phyloP scores from a whole-genome alignment of 2,329 filamentous ascomycete species.

The Aspergillus sp. region DNA sequence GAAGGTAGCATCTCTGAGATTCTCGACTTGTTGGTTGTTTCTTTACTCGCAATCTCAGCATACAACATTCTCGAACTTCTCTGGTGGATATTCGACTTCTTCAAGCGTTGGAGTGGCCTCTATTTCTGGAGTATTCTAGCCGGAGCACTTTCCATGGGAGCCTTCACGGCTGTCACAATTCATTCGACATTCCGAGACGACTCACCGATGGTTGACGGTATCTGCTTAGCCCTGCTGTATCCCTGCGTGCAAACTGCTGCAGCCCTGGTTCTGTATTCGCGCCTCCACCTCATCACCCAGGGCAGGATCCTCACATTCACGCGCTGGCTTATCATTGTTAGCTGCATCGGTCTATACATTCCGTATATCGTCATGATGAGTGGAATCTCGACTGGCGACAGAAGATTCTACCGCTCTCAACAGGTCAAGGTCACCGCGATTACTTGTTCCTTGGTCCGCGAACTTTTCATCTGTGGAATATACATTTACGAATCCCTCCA shows the following conservation, averaged over 20 bases:
- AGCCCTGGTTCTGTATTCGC: constrained; percentile 45
- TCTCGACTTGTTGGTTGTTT: neutral
- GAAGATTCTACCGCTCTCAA: neutral
- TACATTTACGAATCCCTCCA: constrained; percentile 53
- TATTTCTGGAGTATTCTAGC: constrained; percentile 50
- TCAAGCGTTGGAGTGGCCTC: constrained; percentile 41
- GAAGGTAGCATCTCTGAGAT: neutral
- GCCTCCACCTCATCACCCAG: constrained; percentile 44
- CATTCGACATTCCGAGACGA: neutral
- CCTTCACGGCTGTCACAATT: constrained; percentile 31
- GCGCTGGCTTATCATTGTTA: constrained; percentile 43
- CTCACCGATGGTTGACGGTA: neutral
- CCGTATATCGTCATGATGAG: constrained; percentile 30
- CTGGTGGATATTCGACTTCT: constrained; percentile 44
- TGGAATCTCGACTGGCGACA: neutral
- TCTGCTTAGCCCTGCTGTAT: constrained; percentile 31
- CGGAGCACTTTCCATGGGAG: constrained; percentile 37
- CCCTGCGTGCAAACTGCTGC: constrained; percentile 42
- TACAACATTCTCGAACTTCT: constrained; percentile 48
- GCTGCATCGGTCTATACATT: constrained; percentile 34
- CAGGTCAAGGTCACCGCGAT: constrained; percentile 49
- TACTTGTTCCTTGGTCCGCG: constrained; percentile 52
- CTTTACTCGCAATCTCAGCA: constrained; percentile 10
- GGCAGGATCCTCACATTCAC: constrained; percentile 35
- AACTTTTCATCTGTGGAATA: constrained; percentile 50